Evolutionary conservation across 108 stramenopile genomes (phyloP), one percentile per base, ranked within the genome.

Genomic region (Discostella stelligeroides): DNA sequence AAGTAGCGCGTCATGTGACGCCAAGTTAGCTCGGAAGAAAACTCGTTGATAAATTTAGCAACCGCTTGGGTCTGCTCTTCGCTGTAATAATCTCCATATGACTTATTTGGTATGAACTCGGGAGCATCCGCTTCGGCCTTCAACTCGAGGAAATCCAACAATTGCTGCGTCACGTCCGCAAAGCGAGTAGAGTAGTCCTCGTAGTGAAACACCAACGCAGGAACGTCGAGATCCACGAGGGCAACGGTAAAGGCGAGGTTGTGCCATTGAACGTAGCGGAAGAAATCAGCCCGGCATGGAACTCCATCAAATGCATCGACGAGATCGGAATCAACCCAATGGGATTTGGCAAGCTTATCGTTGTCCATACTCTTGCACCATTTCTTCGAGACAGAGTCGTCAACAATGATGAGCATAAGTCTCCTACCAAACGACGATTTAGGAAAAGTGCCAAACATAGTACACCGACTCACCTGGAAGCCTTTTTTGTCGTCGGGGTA

Each of bases 81-180:
- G 8, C 18, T 57, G 56, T 73, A 73, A 57, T 73, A 73, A 59
- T 65, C 46, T 0, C 56, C 56, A 49, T 73, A 73, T 41, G 37
- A 21, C 58, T 73, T 73, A 24, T 65, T 46, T 28, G 57, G 54
- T 58, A 65, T 59, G 29, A 65, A 73, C 27, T 45, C 23, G 4
- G 63, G 63, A 30, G 63, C 56, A 7, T 73, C 63, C 40, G 56
- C 34, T 6, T 47, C 49, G 50, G 38, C 43, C 27, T 66, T 24
- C 46, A 79, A 29, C 20, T 86, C 87, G 8, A 92, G 61, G 80
- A 94, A 91, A 17, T 83, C 55, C 53, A 89, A 24, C 1, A 94
- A 72, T 24, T 68, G 51, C 7, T 53, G 38, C 4, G 79, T 72
- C 4, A 83, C 83, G 17, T 65, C 63, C 21, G 72, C 73, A 24